Evolutionary conservation across 1,139 yeast genomes (phyloP), one percentile per base, ranked within the genome.

Genomic region (Groenewaldozyma sp.): DNA sequence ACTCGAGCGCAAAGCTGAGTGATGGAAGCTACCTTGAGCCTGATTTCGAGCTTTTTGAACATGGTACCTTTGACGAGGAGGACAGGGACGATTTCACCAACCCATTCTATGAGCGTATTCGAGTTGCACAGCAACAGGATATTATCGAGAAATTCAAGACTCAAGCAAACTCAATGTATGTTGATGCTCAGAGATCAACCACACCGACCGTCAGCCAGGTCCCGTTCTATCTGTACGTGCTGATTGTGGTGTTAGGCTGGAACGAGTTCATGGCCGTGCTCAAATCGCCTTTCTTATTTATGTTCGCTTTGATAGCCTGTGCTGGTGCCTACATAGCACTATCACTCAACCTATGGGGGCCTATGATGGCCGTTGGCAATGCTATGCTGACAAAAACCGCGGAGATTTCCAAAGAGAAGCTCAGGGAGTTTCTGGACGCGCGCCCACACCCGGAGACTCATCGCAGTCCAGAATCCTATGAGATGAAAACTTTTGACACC

Each of bases 231-330:
- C 74, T 91, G 45, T 86, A 84, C 60, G 64, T 77, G 18, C 58
- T 91, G 5, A 66, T 91, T 19, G 60, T 82, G 2, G 76, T 83
- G 5, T 67, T 91, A 24, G 98, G 98, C 11, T 91, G 96, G 96
- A 88, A 88, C 60, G 97, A 93, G 67, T 82, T 91, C 52, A 74
- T 87, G 82, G 82, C 94, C 6, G 76, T 91, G 18, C 56, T 91
- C 37, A 73, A 94, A 47, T 88, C 84, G 58, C 98, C 98, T 22
- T 55, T 53, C 27, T 38, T 81, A 51, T 78, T 87, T 53, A 65
- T 86, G 16, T 63, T 80, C 40, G 53, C 75, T 6, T 47, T 74
- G 9, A 54, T 87, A 37, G 49, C 82, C 2, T 74, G 73, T 1
- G 86, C 82, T 0, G 81, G 75, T 1, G 59, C 73, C 2, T 86